phyloP scores from a whole-genome alignment of 2,329 filamentous ascomycete genomes.

The Aspergillus transmontanensis region DNA sequence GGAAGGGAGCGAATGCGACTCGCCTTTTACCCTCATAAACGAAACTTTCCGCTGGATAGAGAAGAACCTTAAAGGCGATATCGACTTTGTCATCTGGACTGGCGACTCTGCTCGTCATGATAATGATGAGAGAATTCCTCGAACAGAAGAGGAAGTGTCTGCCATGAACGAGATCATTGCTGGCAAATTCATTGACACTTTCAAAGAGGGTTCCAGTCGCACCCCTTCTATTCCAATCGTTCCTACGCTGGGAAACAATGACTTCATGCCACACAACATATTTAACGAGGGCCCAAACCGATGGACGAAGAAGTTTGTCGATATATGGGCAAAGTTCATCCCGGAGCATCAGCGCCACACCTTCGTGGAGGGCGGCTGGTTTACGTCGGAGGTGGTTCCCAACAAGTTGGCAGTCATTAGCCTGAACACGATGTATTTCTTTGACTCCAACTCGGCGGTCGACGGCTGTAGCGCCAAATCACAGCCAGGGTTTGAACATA shows the following conservation, averaged over 20 bases:
- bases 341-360: constrained; percentile 89
- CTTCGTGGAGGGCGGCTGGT: constrained; percentile 93
- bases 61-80: constrained; percentile 71
- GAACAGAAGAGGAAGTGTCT: constrained; percentile 74
- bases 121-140: constrained; percentile 78
- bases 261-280: constrained; percentile 96
- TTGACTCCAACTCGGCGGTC: constrained; percentile 87
- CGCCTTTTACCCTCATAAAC: constrained; percentile 77
- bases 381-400: constrained; percentile 88
- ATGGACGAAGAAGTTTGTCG: constrained; percentile 76
- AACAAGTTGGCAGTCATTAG: constrained; percentile 85
- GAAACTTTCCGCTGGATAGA: constrained; percentile 89
- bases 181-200: constrained; percentile 74
- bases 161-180: constrained; percentile 75
- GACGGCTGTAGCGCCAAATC: constrained; percentile 79
- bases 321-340: constrained; percentile 84
- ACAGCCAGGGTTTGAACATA: constrained; percentile 89
- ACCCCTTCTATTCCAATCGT: constrained; percentile 76
- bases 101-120: constrained; percentile 89
- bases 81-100: constrained; percentile 93
- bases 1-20: constrained; percentile 86
- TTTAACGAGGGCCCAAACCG: constrained; percentile 81
- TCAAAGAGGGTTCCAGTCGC: constrained; percentile 59
- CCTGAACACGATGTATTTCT: constrained; percentile 96
- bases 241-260: constrained; percentile 94